Percentiles rank a stretch among this genome's conserved stretches.
Evolutionary conservation across 2,329 filamentous ascomycete species (phyloP).

Genomic region (Colletotrichum agaves): DNA sequence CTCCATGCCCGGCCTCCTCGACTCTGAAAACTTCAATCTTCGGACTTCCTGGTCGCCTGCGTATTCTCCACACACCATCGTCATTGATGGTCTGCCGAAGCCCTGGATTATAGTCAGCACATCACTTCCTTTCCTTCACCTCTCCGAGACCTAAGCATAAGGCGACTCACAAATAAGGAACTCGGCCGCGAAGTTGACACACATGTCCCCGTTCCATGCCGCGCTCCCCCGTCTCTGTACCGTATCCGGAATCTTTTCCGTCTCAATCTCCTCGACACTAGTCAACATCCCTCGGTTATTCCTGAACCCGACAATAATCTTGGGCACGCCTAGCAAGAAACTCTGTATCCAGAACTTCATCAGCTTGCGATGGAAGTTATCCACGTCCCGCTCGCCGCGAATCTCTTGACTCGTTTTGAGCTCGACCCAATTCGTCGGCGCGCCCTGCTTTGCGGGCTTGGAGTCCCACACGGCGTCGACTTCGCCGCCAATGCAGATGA

Average conservation of each 20-base stretch:
- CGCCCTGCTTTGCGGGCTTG: conserved; percentile 73
- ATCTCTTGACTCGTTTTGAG: conserved; percentile 89
- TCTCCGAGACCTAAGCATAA: neutral
- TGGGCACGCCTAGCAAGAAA: conserved; percentile 91
- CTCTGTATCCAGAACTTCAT: conserved; percentile 98
- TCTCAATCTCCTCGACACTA: conserved; percentile 81
- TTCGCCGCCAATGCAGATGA: conserved; percentile 87
- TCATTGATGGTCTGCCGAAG: conserved; percentile 71
- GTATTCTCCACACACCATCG: conserved; percentile 84
- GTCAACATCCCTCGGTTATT: conserved; percentile 77
- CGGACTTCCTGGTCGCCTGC: conserved; percentile 69
- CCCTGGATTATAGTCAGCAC: conserved; percentile 56
- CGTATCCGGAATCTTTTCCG: conserved; percentile 79
- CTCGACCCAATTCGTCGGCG: conserved; percentile 91
- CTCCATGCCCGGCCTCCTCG: conserved; percentile 78
- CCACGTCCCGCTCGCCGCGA: conserved; percentile 71
- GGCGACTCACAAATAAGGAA: conserved; percentile 78
- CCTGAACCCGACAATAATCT: conserved; percentile 90
- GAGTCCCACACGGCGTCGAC: conserved; percentile 93
- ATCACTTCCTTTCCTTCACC: neutral
- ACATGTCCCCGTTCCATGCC: conserved; percentile 91
- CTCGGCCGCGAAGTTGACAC: conserved; percentile 86
- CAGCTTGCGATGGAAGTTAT: conserved; percentile 88
- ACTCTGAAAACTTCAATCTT: conserved; percentile 79
- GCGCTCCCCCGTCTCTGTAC: conserved; percentile 73